Percentiles rank a stretch among this genome's conserved stretches.
phyloP scores from a whole-genome alignment of 352 stramenopile genomes.

The Globisporangium sylvaticum region DNA sequence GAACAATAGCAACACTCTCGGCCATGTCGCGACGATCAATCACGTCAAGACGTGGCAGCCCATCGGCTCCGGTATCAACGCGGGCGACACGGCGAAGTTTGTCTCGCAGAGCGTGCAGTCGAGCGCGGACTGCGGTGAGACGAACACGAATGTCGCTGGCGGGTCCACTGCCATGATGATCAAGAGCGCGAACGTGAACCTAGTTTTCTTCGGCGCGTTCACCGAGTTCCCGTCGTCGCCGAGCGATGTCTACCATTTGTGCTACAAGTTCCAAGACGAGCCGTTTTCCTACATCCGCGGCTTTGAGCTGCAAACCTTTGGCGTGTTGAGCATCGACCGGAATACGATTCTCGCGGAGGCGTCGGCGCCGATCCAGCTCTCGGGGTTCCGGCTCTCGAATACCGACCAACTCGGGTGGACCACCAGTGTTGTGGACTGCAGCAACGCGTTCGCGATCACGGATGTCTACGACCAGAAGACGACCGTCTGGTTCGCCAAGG shows the following conservation, averaged over 20 bases:
- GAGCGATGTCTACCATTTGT: slow-evolving; percentile 55
- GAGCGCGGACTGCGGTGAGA: slow-evolving; percentile 44
- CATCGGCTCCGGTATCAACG: slow-evolving; percentile 40
- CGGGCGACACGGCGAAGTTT: slow-evolving; percentile 50
- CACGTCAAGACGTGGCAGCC: slow-evolving; percentile 47
- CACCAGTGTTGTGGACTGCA: slow-evolving; percentile 34
- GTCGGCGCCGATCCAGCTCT: slow-evolving; percentile 40
- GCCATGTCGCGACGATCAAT: slow-evolving; percentile 39
- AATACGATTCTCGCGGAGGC: slow-evolving; percentile 39
- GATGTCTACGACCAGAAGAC: slow-evolving; percentile 30
- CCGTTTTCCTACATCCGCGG: slow-evolving; percentile 45
- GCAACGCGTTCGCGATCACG: slow-evolving; percentile 22
- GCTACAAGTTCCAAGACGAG: slow-evolving; percentile 71
- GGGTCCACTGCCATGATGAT: slow-evolving; percentile 41
- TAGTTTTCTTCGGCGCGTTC: slow-evolving; percentile 40
- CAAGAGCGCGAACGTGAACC: not conserved
- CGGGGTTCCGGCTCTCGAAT: slow-evolving; percentile 43
- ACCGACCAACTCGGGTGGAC: slow-evolving; percentile 56
- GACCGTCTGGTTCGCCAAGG: slow-evolving; percentile 26
- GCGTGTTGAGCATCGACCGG: slow-evolving; percentile 38
- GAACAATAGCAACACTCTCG: slow-evolving; percentile 14
- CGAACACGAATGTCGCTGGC: slow-evolving; percentile 30
- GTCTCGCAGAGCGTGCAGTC: slow-evolving; percentile 39
- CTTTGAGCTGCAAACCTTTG: slow-evolving; percentile 43
- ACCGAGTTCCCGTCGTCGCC: slow-evolving; percentile 30